A percentile compares a stretch with the other conserved stretches of the same genome.
These are phyloP conservation scores for Phaffia rhodozyma DNA, from an alignment of 1,284 basidiomycete species.

Conservation along the genomic window DNA sequence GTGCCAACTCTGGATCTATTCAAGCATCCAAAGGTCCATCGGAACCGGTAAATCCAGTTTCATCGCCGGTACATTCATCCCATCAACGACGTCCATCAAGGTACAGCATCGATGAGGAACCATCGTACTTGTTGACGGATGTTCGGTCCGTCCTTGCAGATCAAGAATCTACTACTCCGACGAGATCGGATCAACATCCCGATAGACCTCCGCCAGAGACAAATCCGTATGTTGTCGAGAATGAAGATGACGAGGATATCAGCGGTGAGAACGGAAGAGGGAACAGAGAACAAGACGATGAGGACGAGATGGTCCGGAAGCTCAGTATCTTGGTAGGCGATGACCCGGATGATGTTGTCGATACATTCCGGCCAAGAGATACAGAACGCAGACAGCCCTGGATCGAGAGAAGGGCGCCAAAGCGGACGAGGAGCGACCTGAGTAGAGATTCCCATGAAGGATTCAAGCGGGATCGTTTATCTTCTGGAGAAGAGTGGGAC, in stretches of 20 bases:
- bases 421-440: constrained; percentile 20
- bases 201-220: constrained; percentile 20
- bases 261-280: constrained; percentile 16
- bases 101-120: background rate
- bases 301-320: constrained; percentile 26
- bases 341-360: constrained; percentile 24
- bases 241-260: constrained; percentile 24
- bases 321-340: constrained; percentile 29
- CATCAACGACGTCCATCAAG: too few relatives aligned
- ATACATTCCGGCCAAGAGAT: constrained; percentile 13
- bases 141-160: constrained; percentile 8
- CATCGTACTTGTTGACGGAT: constrained; percentile 13
- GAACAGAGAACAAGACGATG: constrained; percentile 21
- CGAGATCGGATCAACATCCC: background rate
- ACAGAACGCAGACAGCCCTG: too few relatives aligned
- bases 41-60: too few relatives aligned
- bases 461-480: background rate
- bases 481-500: constrained; percentile 6
- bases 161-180: constrained; percentile 1
- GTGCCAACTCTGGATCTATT: too few relatives aligned
- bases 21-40: too few relatives aligned
- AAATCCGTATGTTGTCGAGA: constrained; percentile 23
- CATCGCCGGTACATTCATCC: too few relatives aligned
- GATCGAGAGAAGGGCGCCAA: constrained; percentile 14
- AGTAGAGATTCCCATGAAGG: constrained; percentile 19